These are phyloP conservation scores for Vanrija sp. DNA, from an alignment of 1,284 basidiomycete species.

Conservation along the genomic window DNA sequence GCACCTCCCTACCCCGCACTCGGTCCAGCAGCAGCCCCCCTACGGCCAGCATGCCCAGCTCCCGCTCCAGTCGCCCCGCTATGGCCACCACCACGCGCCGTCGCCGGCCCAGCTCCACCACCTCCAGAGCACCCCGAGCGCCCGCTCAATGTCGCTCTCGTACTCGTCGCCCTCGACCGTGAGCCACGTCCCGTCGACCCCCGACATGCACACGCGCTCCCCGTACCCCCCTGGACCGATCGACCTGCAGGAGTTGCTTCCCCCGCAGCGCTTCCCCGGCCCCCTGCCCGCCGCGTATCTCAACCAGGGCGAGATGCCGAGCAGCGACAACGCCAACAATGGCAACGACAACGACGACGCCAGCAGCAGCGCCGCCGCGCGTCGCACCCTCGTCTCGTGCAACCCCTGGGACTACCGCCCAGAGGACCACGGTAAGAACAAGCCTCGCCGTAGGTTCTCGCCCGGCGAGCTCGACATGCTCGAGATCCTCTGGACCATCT, in stretches of 20 bases:
- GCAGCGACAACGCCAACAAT: conserved; percentile 6
- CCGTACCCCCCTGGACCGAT: conserved; percentile 17
- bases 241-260: conserved; percentile 18
- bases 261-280: conserved; percentile 18
- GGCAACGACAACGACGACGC: conserved; percentile 3
- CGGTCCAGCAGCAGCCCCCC: conserved; percentile 2
- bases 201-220: conserved; percentile 10
- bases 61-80: too few species aligned
- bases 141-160: conserved; percentile 9
- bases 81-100: conserved; percentile 6
- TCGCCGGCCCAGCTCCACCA: conserved; percentile 2
- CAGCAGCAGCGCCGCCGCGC: conserved; percentile 5
- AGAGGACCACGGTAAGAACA: conserved; percentile 23
- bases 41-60: background rate
- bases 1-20: conserved; percentile 1
- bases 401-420: conserved; percentile 24
- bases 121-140: conserved; percentile 11
- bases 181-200: conserved; percentile 20
- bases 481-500: conserved; percentile 22
- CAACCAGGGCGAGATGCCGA: conserved; percentile 19
- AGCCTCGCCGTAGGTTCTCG: conserved; percentile 20
- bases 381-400: conserved; percentile 16
- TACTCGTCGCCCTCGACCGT: conserved; percentile 17
- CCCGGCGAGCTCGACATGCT: conserved; percentile 24
- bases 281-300: conserved; percentile 16